Evolutionary conservation across 345 rosid genomes (phyloP).

Genomic region (Salix suchowensis): DNA sequence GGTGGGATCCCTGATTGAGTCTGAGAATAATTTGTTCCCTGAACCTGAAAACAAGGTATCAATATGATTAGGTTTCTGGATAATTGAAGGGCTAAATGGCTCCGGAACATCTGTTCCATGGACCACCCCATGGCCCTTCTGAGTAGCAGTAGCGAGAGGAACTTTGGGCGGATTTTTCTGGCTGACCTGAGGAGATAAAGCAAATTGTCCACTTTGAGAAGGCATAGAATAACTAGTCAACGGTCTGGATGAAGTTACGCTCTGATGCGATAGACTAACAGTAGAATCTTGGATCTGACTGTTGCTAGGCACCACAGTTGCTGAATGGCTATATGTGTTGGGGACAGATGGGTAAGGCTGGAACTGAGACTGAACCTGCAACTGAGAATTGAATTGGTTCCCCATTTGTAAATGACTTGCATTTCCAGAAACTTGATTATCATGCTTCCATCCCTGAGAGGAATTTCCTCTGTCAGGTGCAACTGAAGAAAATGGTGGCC

Average conservation of each 20-base stretch:
- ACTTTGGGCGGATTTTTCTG: conserved; percentile 57
- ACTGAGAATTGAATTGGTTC: conserved; percentile 44
- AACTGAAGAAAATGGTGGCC: conserved; percentile 39
- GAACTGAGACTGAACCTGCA: conserved; percentile 35
- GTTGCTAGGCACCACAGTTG: conserved; percentile 34
- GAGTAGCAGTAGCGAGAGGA: conserved; percentile 30
- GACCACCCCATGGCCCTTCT: conserved; percentile 39
- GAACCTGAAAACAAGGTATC: conserved; percentile 42
- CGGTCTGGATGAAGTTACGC: conserved; percentile 35
- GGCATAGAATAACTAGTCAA: conserved; percentile 29
- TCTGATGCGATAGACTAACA: conserved; percentile 46
- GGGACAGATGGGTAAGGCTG: conserved; percentile 44
- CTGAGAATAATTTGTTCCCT: conserved; percentile 40
- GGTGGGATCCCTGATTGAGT: conserved; percentile 41
- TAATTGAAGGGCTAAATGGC: conserved; percentile 35
- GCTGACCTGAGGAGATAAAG: conserved; percentile 45
- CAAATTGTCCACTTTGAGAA: conserved; percentile 54
- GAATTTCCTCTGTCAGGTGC: conserved; percentile 34
- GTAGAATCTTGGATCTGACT: conserved; percentile 49
- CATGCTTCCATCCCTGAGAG: conserved; percentile 50
- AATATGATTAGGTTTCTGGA: conserved; percentile 39
- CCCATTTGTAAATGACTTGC: conserved; percentile 38
- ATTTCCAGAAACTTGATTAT: conserved; percentile 39
- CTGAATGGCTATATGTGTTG: conserved; percentile 36
- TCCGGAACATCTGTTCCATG: conserved; percentile 44